These are phyloP conservation scores for Aschersonia sp. DNA, from an alignment of 2,329 filamentous ascomycete species.

Conservation along the genomic window DNA sequence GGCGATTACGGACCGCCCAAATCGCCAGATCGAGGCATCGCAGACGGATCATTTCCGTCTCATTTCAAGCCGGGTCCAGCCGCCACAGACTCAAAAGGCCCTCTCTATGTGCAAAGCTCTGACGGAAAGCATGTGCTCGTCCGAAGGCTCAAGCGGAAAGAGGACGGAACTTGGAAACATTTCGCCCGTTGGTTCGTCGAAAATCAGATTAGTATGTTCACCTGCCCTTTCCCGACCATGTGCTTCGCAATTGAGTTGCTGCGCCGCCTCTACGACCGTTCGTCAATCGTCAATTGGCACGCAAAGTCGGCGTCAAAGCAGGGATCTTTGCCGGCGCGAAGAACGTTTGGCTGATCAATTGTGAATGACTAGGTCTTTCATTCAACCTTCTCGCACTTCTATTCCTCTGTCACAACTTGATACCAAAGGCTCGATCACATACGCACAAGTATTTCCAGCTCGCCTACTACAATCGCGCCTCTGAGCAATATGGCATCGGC, in stretches of 20 bases:
- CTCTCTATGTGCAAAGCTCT: slow-evolving; percentile 41
- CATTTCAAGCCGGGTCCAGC: slow-evolving; percentile 13
- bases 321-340: not conserved
- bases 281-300: not conserved
- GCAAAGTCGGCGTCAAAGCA: not conserved
- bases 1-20: slow-evolving; percentile 1
- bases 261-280: not conserved
- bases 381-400: slow-evolving; percentile 76
- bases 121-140: slow-evolving; percentile 37
- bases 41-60: slow-evolving; percentile 10
- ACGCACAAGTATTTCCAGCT: slow-evolving; percentile 83
- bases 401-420: slow-evolving; percentile 65
- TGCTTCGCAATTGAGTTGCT: slow-evolving; percentile 1
- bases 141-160: slow-evolving; percentile 44
- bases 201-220: slow-evolving; percentile 61
- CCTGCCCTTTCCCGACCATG: slow-evolving; percentile 3
- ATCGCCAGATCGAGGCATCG: slow-evolving; percentile 6
- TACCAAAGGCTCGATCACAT: slow-evolving; percentile 63
- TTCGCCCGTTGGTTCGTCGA: slow-evolving; percentile 57
- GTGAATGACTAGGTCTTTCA: slow-evolving; percentile 45
- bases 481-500: slow-evolving; percentile 60
- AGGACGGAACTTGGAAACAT: slow-evolving; percentile 44
- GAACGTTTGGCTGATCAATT: not conserved
- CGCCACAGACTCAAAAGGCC: slow-evolving; percentile 19
- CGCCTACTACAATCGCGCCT: slow-evolving; percentile 61